These are phyloP conservation scores for Cyclocybe aegerita DNA, from an alignment of 768 basidiomycete genomes.

Conservation along the genomic window DNA sequence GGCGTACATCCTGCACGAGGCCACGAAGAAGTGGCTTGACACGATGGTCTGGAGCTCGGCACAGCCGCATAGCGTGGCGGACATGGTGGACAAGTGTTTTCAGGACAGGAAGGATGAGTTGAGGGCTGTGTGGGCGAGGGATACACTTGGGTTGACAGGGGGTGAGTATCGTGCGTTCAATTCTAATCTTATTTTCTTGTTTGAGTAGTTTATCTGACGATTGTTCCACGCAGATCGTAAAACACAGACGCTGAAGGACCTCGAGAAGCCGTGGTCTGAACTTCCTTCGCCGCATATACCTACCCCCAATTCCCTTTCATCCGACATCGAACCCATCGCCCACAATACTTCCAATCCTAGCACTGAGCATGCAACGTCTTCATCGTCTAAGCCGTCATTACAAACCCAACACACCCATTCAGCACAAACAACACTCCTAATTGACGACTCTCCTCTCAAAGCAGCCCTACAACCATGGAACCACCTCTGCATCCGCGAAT, in stretches of 20 bases:
- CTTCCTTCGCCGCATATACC: conserved; percentile 17
- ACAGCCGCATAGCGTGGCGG: conserved; percentile 73
- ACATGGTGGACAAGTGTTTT: conserved; percentile 72
- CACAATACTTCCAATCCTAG: conserved; percentile 5
- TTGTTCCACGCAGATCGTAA: conserved; percentile 34
- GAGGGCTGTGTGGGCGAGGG: conserved; percentile 76
- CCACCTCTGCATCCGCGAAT: conserved; percentile 77
- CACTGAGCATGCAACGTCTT: conserved; percentile 7
- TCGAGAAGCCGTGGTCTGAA: conserved; percentile 62
- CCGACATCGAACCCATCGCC: not conserved
- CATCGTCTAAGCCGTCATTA: not conserved
- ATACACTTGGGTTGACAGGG: conserved; percentile 65
- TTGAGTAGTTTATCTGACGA: not conserved
- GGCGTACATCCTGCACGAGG: conserved; percentile 59
- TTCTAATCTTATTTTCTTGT: conserved; percentile 1
- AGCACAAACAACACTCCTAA: conserved; percentile 42
- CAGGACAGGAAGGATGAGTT: conserved; percentile 39
- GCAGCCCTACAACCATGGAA: conserved; percentile 75
- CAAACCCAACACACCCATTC: conserved; percentile 30
- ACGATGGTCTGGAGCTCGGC: conserved; percentile 91
- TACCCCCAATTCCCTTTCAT: not conserved
- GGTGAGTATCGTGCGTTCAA: conserved; percentile 62
- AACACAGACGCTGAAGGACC: conserved; percentile 69
- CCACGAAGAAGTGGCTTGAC: conserved; percentile 68
- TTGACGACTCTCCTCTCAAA: conserved; percentile 58